phyloP scores from a whole-genome alignment of 768 basidiomycete species.

The Rhodosporidiobolus sp. region DNA sequence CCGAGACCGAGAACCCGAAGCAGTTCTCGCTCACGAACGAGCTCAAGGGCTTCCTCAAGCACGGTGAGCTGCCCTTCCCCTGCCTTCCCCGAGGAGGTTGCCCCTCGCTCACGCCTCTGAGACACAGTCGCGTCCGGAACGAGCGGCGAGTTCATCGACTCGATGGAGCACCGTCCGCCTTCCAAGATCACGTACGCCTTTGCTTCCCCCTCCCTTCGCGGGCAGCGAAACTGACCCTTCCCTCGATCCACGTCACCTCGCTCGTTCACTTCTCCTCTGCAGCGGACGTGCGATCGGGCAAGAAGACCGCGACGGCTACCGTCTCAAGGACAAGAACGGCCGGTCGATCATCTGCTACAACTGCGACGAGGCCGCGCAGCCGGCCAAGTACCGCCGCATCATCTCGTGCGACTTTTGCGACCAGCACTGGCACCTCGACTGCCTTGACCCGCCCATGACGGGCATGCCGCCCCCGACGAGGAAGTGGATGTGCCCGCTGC shows the following conservation, averaged over 20 bases:
- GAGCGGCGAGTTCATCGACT: constrained; percentile 78
- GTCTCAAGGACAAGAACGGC: constrained; percentile 79
- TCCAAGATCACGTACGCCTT: constrained; percentile 36
- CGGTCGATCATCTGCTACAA: constrained; percentile 82
- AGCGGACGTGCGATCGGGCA: constrained; percentile 57
- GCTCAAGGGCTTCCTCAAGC: constrained; percentile 39
- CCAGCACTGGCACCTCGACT: constrained; percentile 95
- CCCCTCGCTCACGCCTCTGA: background rate
- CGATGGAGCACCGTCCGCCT: constrained; percentile 40
- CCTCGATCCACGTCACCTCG: too few relatives aligned
- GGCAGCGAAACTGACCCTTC: background rate
- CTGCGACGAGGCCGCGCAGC: constrained; percentile 72
- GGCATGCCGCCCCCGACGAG: constrained; percentile 78
- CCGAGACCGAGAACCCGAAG: constrained; percentile 41
- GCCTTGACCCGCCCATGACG: constrained; percentile 82
- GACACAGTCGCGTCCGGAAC: constrained; percentile 68
- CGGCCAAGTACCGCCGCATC: constrained; percentile 58
- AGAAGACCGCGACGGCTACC: constrained; percentile 86
- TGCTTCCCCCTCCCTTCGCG: constrained; percentile 12
- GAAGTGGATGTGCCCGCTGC: constrained; percentile 99
- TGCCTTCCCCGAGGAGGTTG: background rate
- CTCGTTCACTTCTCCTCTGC: background rate
- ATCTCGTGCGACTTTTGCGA: constrained; percentile 93
- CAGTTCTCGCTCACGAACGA: constrained; percentile 39
- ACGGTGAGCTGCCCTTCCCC: constrained; percentile 33